Conservation (phyloP, 768 basidiomycete genomes). For the Lenzites betulinus region DNA sequence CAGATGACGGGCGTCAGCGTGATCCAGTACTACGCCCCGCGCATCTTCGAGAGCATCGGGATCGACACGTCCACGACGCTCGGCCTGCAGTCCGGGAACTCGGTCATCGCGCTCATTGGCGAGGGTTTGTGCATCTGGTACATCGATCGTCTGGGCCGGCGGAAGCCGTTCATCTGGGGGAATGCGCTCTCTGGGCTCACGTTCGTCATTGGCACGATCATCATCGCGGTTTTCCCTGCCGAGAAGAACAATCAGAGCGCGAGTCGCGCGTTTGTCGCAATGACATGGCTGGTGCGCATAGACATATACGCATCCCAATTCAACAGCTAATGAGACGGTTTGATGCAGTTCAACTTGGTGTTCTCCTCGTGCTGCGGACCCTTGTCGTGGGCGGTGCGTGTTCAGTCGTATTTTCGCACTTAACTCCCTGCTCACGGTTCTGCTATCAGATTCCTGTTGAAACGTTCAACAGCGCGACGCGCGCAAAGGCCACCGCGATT, state of each 20-base stretch:
- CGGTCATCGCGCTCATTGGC: constrained; percentile 53
- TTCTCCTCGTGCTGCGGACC: constrained; percentile 29
- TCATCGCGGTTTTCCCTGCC: constrained; percentile 28
- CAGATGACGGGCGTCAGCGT: constrained; percentile 63
- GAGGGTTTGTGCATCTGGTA: constrained; percentile 38
- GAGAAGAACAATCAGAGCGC: constrained; percentile 25
- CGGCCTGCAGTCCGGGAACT: constrained; percentile 56
- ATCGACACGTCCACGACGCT: constrained; percentile 39
- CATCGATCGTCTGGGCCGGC: constrained; percentile 29
- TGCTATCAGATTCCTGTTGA: constrained; percentile 26
- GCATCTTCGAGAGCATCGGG: constrained; percentile 21
- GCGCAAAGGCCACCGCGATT: constrained; percentile 28
- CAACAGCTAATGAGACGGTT: not conserved
- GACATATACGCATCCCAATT: not conserved
- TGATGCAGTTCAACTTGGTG: constrained; percentile 26
- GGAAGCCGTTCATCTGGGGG: constrained; percentile 26
- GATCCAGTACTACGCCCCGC: constrained; percentile 37
- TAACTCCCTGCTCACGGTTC: too few species aligned
- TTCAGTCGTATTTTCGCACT: not conserved
- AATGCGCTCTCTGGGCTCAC: constrained; percentile 28
- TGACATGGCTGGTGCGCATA: constrained; percentile 29
- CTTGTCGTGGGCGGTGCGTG: constrained; percentile 26
- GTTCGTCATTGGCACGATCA: constrained; percentile 29
- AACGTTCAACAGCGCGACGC: constrained; percentile 31
- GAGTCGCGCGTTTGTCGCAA: constrained; percentile 28